A percentile compares a stretch with the other conserved stretches of the same genome.
Evolutionary conservation across 805 yeast species (phyloP).

Genomic region (Yamadazyma paraphyllophila): DNA sequence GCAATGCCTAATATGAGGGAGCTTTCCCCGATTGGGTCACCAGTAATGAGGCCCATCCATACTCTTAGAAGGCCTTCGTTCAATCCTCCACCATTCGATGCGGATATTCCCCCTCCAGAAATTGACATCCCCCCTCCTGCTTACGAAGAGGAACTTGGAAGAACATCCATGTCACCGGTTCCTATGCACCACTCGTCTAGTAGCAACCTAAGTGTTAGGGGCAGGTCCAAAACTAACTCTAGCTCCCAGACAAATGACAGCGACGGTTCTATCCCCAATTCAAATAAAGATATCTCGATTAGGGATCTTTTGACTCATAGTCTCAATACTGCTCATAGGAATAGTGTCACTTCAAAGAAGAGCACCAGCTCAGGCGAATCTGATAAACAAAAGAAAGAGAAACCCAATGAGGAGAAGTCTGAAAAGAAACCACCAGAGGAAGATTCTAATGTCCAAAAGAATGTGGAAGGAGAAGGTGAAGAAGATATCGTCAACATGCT

Average conservation of each 20-base stretch:
- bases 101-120: slow-evolving; percentile 19
- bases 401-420: background rate
- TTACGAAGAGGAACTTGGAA: slow-evolving; percentile 20
- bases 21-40: slow-evolving; percentile 42
- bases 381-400: background rate
- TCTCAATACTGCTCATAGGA: slow-evolving; percentile 7
- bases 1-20: slow-evolving; percentile 51
- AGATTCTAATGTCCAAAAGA: background rate
- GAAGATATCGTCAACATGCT: slow-evolving; percentile 16
- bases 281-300: slow-evolving; percentile 3
- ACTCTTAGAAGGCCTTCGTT: slow-evolving; percentile 51
- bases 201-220: slow-evolving; percentile 1
- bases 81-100: slow-evolving; percentile 64
- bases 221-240: slow-evolving; percentile 5
- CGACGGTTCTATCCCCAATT: background rate
- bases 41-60: slow-evolving; percentile 50
- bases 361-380: slow-evolving; percentile 15
- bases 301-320: slow-evolving; percentile 14
- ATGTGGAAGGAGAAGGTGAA: slow-evolving; percentile 3
- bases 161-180: slow-evolving; percentile 1
- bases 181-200: slow-evolving; percentile 1
- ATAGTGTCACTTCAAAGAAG: slow-evolving; percentile 9
- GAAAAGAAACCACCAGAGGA: background rate
- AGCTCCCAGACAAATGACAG: background rate
- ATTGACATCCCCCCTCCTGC: slow-evolving; percentile 28